Base-by-base conservation (phyloP, 140 eudicot genomes). In the Senecio squalidus region DNA sequence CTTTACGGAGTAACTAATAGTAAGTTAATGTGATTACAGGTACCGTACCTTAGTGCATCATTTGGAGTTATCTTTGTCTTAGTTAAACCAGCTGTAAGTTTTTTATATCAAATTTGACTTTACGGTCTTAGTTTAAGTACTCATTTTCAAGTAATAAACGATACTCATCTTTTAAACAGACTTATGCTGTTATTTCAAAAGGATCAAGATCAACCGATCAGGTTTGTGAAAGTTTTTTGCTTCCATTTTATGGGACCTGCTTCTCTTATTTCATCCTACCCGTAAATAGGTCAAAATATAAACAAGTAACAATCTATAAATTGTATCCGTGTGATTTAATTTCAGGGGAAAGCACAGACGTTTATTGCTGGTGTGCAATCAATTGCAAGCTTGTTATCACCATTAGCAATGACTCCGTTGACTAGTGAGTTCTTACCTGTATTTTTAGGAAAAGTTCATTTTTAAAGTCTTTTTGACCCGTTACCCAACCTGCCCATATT, bases 301-400 rank as follows among this genome's bases (percentile, higher is more conserved):
- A n/a, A n/a, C n/a, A n/a, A n/a, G n/a, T n/a, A n/a, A n/a, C 49
- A 57, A 13, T 10, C 20, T 25, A 38, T 26, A 17, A 65, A 39
- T 2, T 17, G 1, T 45, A n/a, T 57, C 1, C 47, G 41, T 29
- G 22, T 43, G 14, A 41, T 58, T 60, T 10, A 34, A 51, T 72
- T 55, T 41, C 78, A 91, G 98, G 98, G 98, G 24, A 86, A 86
- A 73, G 80, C 98, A 22, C 96, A 91, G 79, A 94, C 95, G 48
- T 86, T 90, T 38, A 57, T 90, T 25, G 97, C 94, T 15, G 97
- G 97, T 30, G 90, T 86, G 39, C 95, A 91, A 54, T 77, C 98
- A 52, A 74, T 91, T 22, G 83, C 95, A 33, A 83, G 90, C 66
- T 68, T 86, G 47, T 74, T 91, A 67, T 86, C 98, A 15, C 98